These are phyloP conservation scores for Kitagawia praeruptora DNA, from an alignment of 129 eudicot genomes.

Conservation along the genomic window DNA sequence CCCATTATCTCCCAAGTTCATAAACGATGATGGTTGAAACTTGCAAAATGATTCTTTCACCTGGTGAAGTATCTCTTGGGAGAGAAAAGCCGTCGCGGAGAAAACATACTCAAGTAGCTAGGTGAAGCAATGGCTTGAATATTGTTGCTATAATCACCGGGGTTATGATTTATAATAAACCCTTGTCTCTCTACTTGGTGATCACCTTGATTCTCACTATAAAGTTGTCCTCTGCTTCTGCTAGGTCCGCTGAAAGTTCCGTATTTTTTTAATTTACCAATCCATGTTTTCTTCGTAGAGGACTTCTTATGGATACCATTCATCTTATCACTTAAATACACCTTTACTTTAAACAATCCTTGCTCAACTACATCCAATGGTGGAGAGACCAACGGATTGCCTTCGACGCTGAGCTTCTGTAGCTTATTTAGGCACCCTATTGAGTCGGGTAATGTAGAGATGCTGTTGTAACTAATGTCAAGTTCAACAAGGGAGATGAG, in stretches of 20 bases:
- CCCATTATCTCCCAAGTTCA: no score
- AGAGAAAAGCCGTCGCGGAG: slow-evolving; percentile 1
- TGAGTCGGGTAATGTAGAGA: slow-evolving; percentile 59
- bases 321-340: slow-evolving; percentile 60
- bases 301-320: slow-evolving; percentile 36
- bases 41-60: not conserved
- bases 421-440: slow-evolving; percentile 61
- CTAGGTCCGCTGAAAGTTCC: slow-evolving; percentile 47
- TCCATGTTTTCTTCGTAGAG: slow-evolving; percentile 55
- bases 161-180: slow-evolving; percentile 13
- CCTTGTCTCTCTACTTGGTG: slow-evolving; percentile 39
- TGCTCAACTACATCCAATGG: slow-evolving; percentile 62
- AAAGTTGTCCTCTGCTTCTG: not conserved
- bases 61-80: not conserved
- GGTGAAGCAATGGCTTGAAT: slow-evolving; percentile 66
- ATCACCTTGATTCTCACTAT: not conserved
- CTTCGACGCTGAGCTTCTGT: slow-evolving; percentile 70
- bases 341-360: slow-evolving; percentile 48
- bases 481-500: slow-evolving; percentile 68
- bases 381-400: slow-evolving; percentile 71
- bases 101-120: slow-evolving; percentile 62
- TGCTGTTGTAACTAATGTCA: slow-evolving; percentile 79
- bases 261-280: slow-evolving; percentile 61
- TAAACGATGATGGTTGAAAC: not conserved
- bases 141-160: slow-evolving; percentile 21